Conservation (phyloP, 257 asterid species). For the Nicotiana knightiana region DNA sequence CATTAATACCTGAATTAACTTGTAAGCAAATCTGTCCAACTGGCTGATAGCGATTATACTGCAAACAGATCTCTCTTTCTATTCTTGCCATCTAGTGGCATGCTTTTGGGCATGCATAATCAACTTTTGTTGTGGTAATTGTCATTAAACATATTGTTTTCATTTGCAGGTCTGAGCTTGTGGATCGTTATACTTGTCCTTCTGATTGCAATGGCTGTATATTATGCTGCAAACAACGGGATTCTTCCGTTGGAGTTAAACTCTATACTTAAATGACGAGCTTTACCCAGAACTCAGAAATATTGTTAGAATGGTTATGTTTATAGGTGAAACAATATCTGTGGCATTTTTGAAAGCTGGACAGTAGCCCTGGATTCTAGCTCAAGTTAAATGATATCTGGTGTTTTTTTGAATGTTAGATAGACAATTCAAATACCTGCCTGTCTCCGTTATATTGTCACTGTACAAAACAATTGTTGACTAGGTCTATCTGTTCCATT, state of each 20-base stretch:
- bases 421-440: neutral
- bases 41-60: neutral
- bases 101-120: neutral
- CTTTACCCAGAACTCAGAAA: neutral
- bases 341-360: neutral
- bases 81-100: neutral
- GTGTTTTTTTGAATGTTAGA: neutral
- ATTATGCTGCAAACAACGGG: conserved; percentile 31
- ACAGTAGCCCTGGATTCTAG: neutral
- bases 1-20: neutral
- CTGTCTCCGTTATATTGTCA: neutral
- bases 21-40: neutral
- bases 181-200: conserved; percentile 54
- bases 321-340: neutral
- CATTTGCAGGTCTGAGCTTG: conserved; percentile 53
- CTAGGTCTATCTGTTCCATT: neutral
- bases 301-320: neutral
- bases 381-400: neutral
- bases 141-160: neutral
- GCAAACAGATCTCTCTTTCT: neutral
- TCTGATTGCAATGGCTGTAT: conserved; percentile 52
- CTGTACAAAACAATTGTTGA: neutral
- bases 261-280: neutral
- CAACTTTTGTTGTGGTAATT: neutral
- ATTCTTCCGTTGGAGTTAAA: conserved; percentile 23